phyloP scores from a whole-genome alignment of 2,329 filamentous ascomycete species.

The Fonsecaea pugnacius region DNA sequence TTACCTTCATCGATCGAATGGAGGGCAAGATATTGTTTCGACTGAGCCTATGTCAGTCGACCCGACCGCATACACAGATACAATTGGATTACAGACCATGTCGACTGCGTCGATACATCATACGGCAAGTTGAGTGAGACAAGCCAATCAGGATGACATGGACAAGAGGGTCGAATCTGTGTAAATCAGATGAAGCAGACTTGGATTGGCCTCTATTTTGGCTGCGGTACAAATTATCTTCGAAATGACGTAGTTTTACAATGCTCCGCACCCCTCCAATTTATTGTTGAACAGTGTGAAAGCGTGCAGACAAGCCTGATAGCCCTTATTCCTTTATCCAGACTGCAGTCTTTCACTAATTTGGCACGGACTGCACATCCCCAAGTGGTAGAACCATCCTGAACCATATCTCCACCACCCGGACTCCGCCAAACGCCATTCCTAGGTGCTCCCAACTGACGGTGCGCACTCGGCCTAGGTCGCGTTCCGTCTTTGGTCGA shows the following conservation, averaged over 20 bases:
- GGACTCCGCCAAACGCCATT: background rate
- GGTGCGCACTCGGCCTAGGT: background rate
- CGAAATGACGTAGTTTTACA: constrained; percentile 29
- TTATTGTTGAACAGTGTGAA: background rate
- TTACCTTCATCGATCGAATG: constrained; percentile 86
- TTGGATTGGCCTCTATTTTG: background rate
- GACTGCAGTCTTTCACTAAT: background rate
- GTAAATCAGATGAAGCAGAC: background rate
- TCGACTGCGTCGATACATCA: constrained; percentile 16
- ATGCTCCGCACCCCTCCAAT: background rate
- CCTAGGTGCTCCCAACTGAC: background rate
- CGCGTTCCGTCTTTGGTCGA: background rate
- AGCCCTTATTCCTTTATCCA: background rate
- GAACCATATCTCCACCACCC: background rate
- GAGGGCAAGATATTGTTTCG: constrained; percentile 95
- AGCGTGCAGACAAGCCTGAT: background rate
- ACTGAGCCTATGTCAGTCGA: constrained; percentile 59
- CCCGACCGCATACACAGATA: constrained; percentile 7
- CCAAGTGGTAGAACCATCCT: background rate
- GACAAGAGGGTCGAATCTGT: background rate
- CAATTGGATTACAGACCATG: constrained; percentile 18
- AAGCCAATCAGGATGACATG: background rate
- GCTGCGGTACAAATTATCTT: constrained; percentile 4
- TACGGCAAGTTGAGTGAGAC: background rate
- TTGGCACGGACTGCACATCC: background rate